Evolutionary conservation across 2,329 filamentous ascomycete species (phyloP).

Genomic region (Cladosporium sp.): DNA sequence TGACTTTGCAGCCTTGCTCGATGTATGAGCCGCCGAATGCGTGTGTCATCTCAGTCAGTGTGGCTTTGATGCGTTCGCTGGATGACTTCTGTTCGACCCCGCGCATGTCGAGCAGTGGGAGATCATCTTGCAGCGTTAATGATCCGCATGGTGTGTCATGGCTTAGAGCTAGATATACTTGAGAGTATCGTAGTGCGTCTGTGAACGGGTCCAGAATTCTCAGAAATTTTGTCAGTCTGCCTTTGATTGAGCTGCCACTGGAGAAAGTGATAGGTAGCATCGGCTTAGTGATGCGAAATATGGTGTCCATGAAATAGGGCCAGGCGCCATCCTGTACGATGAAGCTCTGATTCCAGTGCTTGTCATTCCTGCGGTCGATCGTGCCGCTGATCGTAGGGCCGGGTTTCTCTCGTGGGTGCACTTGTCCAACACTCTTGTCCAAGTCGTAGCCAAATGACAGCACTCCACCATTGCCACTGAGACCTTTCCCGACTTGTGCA

Average conservation of each 20-base stretch:
- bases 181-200: constrained; percentile 18
- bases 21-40: constrained; percentile 59
- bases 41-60: constrained; percentile 51
- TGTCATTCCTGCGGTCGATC: constrained; percentile 43
- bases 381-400: neutral
- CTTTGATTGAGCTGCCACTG: neutral
- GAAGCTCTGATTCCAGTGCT: constrained; percentile 57
- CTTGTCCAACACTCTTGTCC: neutral
- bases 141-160: constrained; percentile 62
- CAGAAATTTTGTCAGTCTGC: neutral
- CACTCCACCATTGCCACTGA: neutral
- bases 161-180: constrained; percentile 64
- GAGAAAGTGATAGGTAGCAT: constrained; percentile 47
- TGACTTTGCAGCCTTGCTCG: constrained; percentile 58
- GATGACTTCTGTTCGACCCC: constrained; percentile 48
- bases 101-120: constrained; percentile 56
- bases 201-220: neutral
- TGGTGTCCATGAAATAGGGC: constrained; percentile 35
- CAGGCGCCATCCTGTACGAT: constrained; percentile 62
- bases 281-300: neutral
- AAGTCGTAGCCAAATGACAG: neutral
- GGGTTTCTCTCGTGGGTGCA: neutral
- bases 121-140: constrained; percentile 56
- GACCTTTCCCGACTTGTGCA: neutral
- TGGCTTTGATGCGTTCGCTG: neutral